Percentiles rank a stretch among this genome's conserved stretches.
Evolutionary conservation across 2,329 filamentous ascomycete genomes (phyloP).

Genomic region (Xylaria sp.): DNA sequence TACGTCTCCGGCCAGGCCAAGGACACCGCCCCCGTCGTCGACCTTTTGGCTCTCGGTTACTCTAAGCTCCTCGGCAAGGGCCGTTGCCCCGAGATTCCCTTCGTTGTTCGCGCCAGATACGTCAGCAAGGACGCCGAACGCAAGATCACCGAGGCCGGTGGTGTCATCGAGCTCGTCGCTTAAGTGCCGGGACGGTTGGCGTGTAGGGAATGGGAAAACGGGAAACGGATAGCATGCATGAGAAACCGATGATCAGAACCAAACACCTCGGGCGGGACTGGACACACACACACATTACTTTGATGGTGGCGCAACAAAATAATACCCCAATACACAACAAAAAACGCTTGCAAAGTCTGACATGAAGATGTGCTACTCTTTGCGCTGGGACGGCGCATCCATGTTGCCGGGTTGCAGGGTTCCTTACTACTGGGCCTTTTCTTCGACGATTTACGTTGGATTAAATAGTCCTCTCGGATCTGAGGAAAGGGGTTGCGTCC

Average conservation of each 20-base stretch:
- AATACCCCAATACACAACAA: constrained; percentile 16
- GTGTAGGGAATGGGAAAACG: constrained; percentile 13
- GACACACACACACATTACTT: constrained; percentile 1
- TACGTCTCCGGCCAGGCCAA: constrained; percentile 76
- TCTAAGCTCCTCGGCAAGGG: constrained; percentile 99
- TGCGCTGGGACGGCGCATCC: not conserved
- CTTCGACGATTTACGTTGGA: not conserved
- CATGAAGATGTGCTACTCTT: constrained; percentile 6
- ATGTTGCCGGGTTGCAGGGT: not conserved
- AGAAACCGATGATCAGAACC: constrained; percentile 14
- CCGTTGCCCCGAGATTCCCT: constrained; percentile 83
- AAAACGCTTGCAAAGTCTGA: constrained; percentile 4
- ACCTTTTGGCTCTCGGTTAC: constrained; percentile 96
- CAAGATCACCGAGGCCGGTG: constrained; percentile 98
- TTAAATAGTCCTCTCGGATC: not conserved
- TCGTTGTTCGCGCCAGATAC: constrained; percentile 93
- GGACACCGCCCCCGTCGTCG: constrained; percentile 94
- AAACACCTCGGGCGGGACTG: constrained; percentile 11
- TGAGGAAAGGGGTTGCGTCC: not conserved
- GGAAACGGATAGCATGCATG: constrained; percentile 19
- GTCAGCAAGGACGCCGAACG: constrained; percentile 94
- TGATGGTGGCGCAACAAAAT: constrained; percentile 15
- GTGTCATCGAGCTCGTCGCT: constrained; percentile 42
- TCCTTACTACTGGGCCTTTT: not conserved
- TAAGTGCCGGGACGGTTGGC: constrained; percentile 9